A percentile compares a stretch with the other conserved stretches of the same genome.
These are phyloP conservation scores for Brasenia schreberi DNA, from an alignment of 164 flowering plant species.

Conservation along the genomic window DNA sequence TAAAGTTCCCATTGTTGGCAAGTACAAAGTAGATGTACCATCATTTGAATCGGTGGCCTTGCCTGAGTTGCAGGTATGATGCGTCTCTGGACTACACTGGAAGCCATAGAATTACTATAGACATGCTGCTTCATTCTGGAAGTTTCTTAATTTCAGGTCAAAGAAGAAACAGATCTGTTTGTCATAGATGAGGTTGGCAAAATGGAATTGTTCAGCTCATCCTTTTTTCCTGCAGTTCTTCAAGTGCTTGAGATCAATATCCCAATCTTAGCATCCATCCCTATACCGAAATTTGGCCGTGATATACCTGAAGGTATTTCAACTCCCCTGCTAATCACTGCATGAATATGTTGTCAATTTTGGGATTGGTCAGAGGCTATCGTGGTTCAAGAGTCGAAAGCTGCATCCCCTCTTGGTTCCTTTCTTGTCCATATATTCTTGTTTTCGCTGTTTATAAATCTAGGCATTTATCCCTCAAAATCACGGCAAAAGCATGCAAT, in stretches of 20 bases:
- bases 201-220: constrained; percentile 79
- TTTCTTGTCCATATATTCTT: background rate
- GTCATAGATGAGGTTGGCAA: constrained; percentile 93
- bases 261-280: constrained; percentile 73
- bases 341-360: too few relatives aligned
- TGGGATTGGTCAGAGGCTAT: too few relatives aligned
- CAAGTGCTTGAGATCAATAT: constrained; percentile 53
- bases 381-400: background rate
- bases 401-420: background rate
- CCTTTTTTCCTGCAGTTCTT: constrained; percentile 76
- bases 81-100: background rate
- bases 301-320: constrained; percentile 73
- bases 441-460: background rate
- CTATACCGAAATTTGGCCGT: constrained; percentile 54
- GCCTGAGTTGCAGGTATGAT: constrained; percentile 72
- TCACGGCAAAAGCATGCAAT: background rate
- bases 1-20: constrained; percentile 81
- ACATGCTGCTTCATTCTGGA: background rate
- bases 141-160: constrained; percentile 28
- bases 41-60: constrained; percentile 78
- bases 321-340: too few relatives aligned
- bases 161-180: constrained; percentile 66
- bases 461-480: background rate
- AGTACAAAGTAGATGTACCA: constrained; percentile 62
- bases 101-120: background rate